Evolutionary conservation across 495 filamentous ascomycete species (phyloP).

Genomic region (Penicillium flavigenum): DNA sequence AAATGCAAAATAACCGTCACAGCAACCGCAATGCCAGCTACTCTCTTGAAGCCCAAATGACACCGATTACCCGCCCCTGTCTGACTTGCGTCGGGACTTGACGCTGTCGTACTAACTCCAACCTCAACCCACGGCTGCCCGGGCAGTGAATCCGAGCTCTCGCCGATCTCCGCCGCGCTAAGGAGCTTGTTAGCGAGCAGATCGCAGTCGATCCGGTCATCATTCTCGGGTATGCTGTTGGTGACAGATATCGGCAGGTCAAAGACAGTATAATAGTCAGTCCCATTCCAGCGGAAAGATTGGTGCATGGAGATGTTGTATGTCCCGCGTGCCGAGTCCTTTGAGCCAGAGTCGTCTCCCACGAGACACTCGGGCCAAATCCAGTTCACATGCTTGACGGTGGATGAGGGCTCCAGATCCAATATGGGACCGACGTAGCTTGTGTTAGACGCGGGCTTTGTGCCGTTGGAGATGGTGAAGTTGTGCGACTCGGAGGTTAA

Average conservation of each 20-base stretch:
- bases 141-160: slow-evolving; percentile 22
- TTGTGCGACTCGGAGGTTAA: slow-evolving; percentile 63
- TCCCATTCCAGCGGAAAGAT: slow-evolving; percentile 61
- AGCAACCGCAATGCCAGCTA: slow-evolving; percentile 12
- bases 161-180: slow-evolving; percentile 11
- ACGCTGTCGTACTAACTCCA: slow-evolving; percentile 13
- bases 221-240: slow-evolving; percentile 51
- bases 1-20: slow-evolving; percentile 12
- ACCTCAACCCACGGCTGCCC: slow-evolving; percentile 24
- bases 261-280: slow-evolving; percentile 66
- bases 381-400: slow-evolving; percentile 70
- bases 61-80: slow-evolving; percentile 1
- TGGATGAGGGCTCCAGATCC: slow-evolving; percentile 58
- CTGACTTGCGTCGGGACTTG: slow-evolving; percentile 4
- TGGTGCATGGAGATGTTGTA: slow-evolving; percentile 67
- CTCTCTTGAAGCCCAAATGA: neutral
- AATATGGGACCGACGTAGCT: slow-evolving; percentile 62
- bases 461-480: slow-evolving; percentile 68
- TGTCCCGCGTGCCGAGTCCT: slow-evolving; percentile 33
- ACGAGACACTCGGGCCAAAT: slow-evolving; percentile 64
- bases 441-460: slow-evolving; percentile 42
- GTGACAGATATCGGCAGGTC: slow-evolving; percentile 64
- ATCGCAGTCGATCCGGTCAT: slow-evolving; percentile 21
- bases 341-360: slow-evolving; percentile 47
- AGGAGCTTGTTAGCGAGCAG: slow-evolving; percentile 23